Percentiles rank a stretch among this genome's conserved stretches.
phyloP scores from a whole-genome alignment of 306 rosid genomes.

The Coriaria nepalensis region DNA sequence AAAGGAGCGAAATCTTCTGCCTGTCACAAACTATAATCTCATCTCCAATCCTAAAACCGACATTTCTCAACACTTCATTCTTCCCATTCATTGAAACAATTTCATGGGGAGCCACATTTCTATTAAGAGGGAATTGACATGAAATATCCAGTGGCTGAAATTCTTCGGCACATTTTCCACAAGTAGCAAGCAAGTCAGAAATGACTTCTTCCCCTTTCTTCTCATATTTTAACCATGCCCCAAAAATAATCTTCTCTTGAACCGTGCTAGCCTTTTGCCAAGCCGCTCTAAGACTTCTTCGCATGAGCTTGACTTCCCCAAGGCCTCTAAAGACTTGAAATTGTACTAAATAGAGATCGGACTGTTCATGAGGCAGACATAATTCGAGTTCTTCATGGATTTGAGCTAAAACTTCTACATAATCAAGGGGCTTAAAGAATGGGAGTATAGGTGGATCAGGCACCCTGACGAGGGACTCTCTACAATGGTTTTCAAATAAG shows the following conservation, averaged over 20 bases:
- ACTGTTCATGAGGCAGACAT: constrained; percentile 51
- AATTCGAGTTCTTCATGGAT: constrained; percentile 89
- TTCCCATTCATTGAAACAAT: constrained; percentile 33
- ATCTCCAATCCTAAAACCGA: constrained; percentile 50
- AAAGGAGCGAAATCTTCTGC: constrained; percentile 65
- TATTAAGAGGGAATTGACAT: constrained; percentile 34
- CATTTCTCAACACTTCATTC: constrained; percentile 19
- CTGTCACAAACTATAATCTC: constrained; percentile 75
- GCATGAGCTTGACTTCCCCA: constrained; percentile 74
- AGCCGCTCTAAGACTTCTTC: constrained; percentile 75
- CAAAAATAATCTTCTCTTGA: constrained; percentile 70
- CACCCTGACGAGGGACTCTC: constrained; percentile 86
- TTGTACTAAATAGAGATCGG: constrained; percentile 67
- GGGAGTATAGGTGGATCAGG: constrained; percentile 70
- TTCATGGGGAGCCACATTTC: constrained; percentile 25
- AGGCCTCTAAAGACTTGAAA: constrained; percentile 80
- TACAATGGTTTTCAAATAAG: constrained; percentile 17
- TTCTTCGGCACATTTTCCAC: constrained; percentile 64
- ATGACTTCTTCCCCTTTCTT: constrained; percentile 71
- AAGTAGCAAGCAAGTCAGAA: constrained; percentile 48
- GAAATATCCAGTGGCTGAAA: constrained; percentile 54
- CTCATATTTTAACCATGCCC: constrained; percentile 89
- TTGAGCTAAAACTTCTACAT: constrained; percentile 84
- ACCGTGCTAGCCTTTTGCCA: constrained; percentile 67
- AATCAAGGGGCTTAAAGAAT: constrained; percentile 63